Base-by-base conservation (phyloP, 2,329 filamentous ascomycete genomes). In the Epichloe brachyelytri region DNA sequence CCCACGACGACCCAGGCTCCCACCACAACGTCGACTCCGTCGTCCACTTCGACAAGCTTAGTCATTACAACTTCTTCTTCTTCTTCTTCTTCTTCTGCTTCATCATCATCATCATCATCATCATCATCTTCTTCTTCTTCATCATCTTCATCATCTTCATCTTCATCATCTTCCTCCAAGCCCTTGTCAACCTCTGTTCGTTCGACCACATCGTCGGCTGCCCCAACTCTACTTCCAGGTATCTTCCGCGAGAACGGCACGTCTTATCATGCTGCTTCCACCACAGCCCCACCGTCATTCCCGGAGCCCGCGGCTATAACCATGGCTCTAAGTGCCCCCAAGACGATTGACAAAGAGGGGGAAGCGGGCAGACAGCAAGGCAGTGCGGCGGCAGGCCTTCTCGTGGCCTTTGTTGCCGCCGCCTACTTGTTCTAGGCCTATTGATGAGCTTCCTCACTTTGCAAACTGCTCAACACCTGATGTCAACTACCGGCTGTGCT, bases 201-300 rank as follows among this genome's bases (percentile, higher is more conserved):
- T 7, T 48, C 52, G 11, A 51, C 57, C 10, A 50, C 56, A 19
- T 53, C 58, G 5, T 53, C 55, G 6, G 36, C 46, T n/a, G 15
- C 15, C 3, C 40, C 34, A 36, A 38, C 63, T 6, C 65, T 62
- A n/a, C 59, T 67, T 52, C 71, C 71, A 14, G 76, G 72, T 57
- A 69, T 80, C 57, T 80, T 80, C 69, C 74, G 74, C 51, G 75
- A 80, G 65, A 76, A 76, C 51, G 61, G 60, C 55, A 73, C 68
- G 17, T 56, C 60, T 12, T 59, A 61, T 14, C 46, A 58, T 14
- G 56, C 53, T 38, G 51, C 54, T 5, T 54, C 22, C 10, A 52
- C 43, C 33, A 54, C 8, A 30, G 37, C 20, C 20, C 46, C 12
- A 26, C 49, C 34, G 30, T 49, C 44, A 7, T 39, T 50, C n/a